Conservation (phyloP, 495 filamentous ascomycete genomes). For the Xylaria grammica region DNA sequence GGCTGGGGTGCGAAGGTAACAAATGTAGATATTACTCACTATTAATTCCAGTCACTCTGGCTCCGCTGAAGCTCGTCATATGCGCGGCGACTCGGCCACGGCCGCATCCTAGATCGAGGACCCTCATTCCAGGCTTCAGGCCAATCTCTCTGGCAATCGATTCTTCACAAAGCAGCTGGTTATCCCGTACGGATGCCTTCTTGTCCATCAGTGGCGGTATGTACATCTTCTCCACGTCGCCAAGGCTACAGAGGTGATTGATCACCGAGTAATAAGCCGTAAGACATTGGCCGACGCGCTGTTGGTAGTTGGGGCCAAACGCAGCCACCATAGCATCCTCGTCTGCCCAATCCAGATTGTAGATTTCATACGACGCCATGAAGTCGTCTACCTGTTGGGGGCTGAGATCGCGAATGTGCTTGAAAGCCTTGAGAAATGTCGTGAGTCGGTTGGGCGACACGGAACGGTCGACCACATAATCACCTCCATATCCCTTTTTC, state of each 20-base stretch:
- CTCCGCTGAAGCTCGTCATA: conserved; percentile 62
- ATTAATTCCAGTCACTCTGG: conserved; percentile 63
- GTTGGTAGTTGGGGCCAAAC: conserved; percentile 63
- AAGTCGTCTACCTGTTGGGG: conserved; percentile 66
- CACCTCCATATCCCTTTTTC: conserved; percentile 23
- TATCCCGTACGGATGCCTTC: conserved; percentile 57
- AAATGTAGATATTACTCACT: conserved; percentile 28
- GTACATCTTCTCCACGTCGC: conserved; percentile 73
- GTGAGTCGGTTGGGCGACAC: conserved; percentile 60
- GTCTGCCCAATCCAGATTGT: conserved; percentile 68
- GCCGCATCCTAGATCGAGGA: conserved; percentile 66
- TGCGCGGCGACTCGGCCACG: conserved; percentile 67
- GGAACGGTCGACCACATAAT: conserved; percentile 45
- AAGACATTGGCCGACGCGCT: conserved; percentile 64
- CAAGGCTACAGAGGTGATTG: conserved; percentile 69
- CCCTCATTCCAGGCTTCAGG: conserved; percentile 54
- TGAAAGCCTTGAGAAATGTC: conserved; percentile 61
- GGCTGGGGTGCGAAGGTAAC: too few species aligned
- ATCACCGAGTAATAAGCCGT: conserved; percentile 66
- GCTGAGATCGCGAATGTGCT: conserved; percentile 61
- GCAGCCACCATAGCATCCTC: conserved; percentile 61
- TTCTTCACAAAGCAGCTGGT: conserved; percentile 65
- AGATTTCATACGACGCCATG: conserved; percentile 71
- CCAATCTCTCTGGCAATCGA: conserved; percentile 60
- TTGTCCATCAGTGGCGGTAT: conserved; percentile 67